Evolutionary conservation across 176 grass and related monocot genomes (phyloP).

Genomic region (Oryza glaberrima): DNA sequence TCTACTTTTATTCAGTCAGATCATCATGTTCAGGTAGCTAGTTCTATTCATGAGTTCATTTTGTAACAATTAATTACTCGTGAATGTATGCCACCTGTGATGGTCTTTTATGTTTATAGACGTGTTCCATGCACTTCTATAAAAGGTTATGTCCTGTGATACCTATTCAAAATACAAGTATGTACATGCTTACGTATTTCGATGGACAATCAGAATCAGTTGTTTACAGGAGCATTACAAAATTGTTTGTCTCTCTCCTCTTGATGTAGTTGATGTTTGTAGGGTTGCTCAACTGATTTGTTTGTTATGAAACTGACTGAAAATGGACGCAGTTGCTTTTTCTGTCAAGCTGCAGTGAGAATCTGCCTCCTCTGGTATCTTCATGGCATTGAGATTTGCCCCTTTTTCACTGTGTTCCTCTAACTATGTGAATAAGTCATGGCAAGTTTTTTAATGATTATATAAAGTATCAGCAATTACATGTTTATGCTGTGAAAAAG

Average conservation of each 20-base stretch:
- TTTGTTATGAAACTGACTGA: neutral
- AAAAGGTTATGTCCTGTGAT: neutral
- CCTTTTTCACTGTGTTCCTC: neutral
- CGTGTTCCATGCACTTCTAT: neutral
- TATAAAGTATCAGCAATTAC: neutral
- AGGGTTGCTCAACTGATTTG: neutral
- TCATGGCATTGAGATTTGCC: neutral
- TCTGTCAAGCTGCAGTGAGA: constrained; percentile 6
- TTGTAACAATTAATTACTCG: neutral
- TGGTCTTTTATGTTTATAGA: neutral
- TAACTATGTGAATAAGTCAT: neutral
- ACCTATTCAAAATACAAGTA: neutral
- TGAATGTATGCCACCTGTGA: too few relatives aligned
- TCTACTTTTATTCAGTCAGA: constrained; percentile 3
- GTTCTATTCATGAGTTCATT: neutral
- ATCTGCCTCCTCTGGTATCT: neutral
- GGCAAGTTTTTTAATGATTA: neutral
- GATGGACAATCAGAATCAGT: neutral
- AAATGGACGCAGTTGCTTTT: constrained; percentile 11
- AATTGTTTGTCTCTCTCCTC: neutral
- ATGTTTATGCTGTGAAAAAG: neutral
- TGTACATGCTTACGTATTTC: neutral
- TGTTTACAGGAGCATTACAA: neutral
- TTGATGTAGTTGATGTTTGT: constrained; percentile 19
- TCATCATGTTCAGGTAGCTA: neutral